Percentiles rank a stretch among this genome's conserved stretches.
These are phyloP conservation scores for Saitozyma sp. DNA, from an alignment of 768 basidiomycete species.

Conservation along the genomic window DNA sequence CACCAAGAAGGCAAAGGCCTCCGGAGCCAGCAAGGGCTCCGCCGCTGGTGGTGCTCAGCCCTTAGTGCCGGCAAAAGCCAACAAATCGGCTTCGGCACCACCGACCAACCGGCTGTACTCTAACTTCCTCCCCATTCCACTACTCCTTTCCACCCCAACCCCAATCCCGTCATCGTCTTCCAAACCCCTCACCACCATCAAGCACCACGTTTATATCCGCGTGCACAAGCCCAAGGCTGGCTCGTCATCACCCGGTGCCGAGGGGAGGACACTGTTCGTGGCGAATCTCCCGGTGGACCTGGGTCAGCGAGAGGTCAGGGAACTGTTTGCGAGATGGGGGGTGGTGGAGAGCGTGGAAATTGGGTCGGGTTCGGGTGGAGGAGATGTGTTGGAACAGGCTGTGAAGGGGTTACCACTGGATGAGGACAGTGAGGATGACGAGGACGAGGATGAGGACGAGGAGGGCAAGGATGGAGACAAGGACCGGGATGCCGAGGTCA, in stretches of 20 bases:
- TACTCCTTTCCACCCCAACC: constrained; percentile 25
- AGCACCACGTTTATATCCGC: constrained; percentile 78
- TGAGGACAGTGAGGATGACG: constrained; percentile 35
- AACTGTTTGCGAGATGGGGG: constrained; percentile 75
- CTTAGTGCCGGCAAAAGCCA: neutral
- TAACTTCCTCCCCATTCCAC: constrained; percentile 38
- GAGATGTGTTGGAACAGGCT: constrained; percentile 47
- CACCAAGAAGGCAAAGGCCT: neutral
- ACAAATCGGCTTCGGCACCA: too few relatives aligned
- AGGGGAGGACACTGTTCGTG: constrained; percentile 77
- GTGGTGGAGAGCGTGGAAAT: constrained; percentile 75
- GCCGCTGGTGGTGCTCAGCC: neutral
- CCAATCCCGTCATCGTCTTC: constrained; percentile 29
- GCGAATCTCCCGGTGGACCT: constrained; percentile 88
- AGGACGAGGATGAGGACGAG: constrained; percentile 34
- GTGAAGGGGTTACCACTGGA: constrained; percentile 24
- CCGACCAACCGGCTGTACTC: constrained; percentile 31
- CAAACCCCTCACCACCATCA: constrained; percentile 48
- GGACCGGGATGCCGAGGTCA: constrained; percentile 13
- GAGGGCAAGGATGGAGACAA: constrained; percentile 6
- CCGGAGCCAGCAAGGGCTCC: neutral
- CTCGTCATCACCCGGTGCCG: constrained; percentile 49
- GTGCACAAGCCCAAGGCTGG: constrained; percentile 55
- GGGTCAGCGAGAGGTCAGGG: constrained; percentile 72
- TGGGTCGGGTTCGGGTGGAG: constrained; percentile 53